Base-by-base conservation (phyloP, 2,329 filamentous ascomycete genomes). In the Arthroderma sp. region DNA sequence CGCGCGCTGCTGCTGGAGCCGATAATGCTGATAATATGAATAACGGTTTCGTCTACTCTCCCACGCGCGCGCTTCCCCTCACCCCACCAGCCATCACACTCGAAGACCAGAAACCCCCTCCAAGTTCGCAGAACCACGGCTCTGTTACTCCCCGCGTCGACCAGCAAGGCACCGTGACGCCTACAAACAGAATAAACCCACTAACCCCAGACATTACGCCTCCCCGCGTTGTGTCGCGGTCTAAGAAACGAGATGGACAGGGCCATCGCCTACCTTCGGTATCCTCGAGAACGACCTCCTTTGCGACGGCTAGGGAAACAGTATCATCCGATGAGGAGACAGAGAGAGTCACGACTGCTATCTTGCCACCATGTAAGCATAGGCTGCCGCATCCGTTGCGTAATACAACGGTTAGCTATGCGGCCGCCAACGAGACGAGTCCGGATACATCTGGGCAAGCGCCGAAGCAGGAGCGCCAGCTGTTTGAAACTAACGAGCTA, bases 151-250 rank as follows among this genome's bases (percentile, higher is more conserved):
- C 35, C 28, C 53, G 13, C 7, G 17, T 38, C 15, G 47, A 61
- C 25, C 41, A 38, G 4, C 58, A 63, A 21, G 63, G 63, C 31
- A 64, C 63, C 38, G 74, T 75, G 56, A 87, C 84, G 4, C 83
- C 84, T 54, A 78, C 82, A 28, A 81, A 82, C 62, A 81, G 84
- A 62, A 78, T 79, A 65, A 87, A 82, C 64, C 84, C 84, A 15
- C 86, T 85, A 33, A 90, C 86, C 2, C 87, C 86, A 35, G 86
- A 89, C 70, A 80, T 86, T 49, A 90, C 86, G 15, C 87, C 86
- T 55, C 86, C 86, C 37, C 79, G 82, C 21, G 43, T 53, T 19
- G 19, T 58, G 33, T 57, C 59, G 69, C 71, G 58, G 62, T 66
- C 33, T 62, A 65, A 23, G 65, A 68, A n/a, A 63, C 63, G 4